phyloP scores from a whole-genome alignment of 2,329 filamentous ascomycete species.

The Diaporthe sp. region DNA sequence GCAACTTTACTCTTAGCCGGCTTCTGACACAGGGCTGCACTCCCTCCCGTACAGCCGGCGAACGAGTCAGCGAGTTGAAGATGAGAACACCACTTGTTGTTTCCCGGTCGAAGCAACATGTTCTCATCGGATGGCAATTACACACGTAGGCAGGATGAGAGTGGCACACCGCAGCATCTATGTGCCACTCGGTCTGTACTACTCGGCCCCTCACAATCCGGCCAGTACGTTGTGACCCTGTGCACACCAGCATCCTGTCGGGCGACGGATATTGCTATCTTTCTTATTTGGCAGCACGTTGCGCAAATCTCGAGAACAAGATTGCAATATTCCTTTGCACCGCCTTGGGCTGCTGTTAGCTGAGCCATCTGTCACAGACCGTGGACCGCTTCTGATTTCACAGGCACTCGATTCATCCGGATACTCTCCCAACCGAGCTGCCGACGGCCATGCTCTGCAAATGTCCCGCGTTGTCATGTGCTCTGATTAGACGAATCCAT shows the following conservation, averaged over 20 bases:
- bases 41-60: too few species aligned
- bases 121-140: background rate
- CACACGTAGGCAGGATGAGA: background rate
- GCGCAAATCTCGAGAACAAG: background rate
- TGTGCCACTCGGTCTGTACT: background rate
- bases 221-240: background rate
- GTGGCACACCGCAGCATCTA: background rate
- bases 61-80: background rate
- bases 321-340: background rate
- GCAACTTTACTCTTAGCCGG: background rate
- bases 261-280: background rate
- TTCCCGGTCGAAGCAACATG: background rate
- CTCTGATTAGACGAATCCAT: background rate
- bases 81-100: background rate
- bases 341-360: background rate
- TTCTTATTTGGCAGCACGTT: background rate
- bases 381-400: background rate
- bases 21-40: background rate
- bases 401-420: background rate
- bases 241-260: background rate
- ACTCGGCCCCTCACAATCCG: background rate
- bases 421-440: background rate
- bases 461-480: background rate
- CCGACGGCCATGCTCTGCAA: background rate
- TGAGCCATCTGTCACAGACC: background rate